These are phyloP conservation scores for Diplotaxis tenuifolia DNA, from an alignment of 345 rosid species.

Conservation along the genomic window DNA sequence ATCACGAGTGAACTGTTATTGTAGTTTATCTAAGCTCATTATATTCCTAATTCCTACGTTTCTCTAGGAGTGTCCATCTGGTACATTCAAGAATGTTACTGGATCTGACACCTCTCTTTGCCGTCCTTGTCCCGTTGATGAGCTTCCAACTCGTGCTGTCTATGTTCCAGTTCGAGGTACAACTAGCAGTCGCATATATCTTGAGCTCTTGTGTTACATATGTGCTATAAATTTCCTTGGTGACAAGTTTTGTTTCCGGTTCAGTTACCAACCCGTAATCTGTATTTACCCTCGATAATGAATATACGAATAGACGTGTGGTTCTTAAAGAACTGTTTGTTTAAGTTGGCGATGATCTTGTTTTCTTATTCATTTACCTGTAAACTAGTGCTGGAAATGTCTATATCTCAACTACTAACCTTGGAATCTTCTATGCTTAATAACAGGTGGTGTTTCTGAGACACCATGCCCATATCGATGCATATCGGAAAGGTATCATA, in stretches of 20 bases:
- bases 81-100: conserved; percentile 82
- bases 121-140: conserved; percentile 64
- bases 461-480: conserved; percentile 93
- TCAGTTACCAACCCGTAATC: conserved; percentile 15
- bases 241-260: conserved; percentile 7
- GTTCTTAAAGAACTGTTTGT: not conserved
- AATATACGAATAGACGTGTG: conserved; percentile 1
- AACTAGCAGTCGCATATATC: not conserved
- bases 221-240: conserved; percentile 4
- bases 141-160: conserved; percentile 85
- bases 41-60: conserved; percentile 13
- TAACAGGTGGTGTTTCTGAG: conserved; percentile 83
- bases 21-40: conserved; percentile 5
- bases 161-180: conserved; percentile 84
- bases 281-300: not conserved
- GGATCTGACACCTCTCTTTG: conserved; percentile 89
- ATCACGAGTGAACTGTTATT: not conserved
- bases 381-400: conserved; percentile 8
- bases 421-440: conserved; percentile 12
- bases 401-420: conserved; percentile 11
- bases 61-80: conserved; percentile 92
- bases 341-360: conserved; percentile 6
- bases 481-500: conserved; percentile 88
- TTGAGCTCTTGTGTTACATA: conserved; percentile 13
- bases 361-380: not conserved